These are phyloP conservation scores for Houttuynia cordata DNA, from an alignment of 164 flowering plant species.

Conservation along the genomic window DNA sequence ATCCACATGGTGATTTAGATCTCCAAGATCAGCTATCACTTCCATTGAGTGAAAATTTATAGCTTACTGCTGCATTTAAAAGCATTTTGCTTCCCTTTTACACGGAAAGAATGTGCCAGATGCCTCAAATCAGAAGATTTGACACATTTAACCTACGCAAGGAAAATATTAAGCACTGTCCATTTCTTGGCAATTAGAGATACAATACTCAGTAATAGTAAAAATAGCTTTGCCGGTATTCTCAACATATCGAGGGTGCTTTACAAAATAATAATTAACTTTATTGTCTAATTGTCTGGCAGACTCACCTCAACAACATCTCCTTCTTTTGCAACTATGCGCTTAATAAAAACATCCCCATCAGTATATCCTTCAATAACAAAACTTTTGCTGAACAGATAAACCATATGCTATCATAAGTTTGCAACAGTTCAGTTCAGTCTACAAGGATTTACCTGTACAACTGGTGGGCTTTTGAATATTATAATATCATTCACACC, in stretches of 20 bases:
- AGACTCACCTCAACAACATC: conserved; percentile 78
- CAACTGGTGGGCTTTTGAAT: conserved; percentile 88
- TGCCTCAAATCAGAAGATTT: not conserved
- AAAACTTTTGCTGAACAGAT: not conserved
- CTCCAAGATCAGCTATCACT: too few relatives aligned
- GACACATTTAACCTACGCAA: not conserved
- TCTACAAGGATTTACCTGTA: conserved; percentile 19
- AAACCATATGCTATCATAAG: not conserved
- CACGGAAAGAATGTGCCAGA: not conserved
- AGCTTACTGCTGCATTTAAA: too few relatives aligned
- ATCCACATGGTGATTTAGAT: too few relatives aligned
- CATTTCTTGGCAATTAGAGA: not conserved
- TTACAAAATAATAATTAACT: too few relatives aligned
- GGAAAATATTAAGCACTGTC: too few relatives aligned
- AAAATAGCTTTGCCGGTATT: not conserved
- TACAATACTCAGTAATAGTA: too few relatives aligned
- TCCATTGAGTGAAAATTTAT: too few relatives aligned
- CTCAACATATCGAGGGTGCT: not conserved
- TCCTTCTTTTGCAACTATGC: conserved; percentile 91
- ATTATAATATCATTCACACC: conserved; percentile 90
- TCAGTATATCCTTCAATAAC: conserved; percentile 70
- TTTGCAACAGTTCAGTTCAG: too few relatives aligned
- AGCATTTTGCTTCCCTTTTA: not conserved
- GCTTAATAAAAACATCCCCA: conserved; percentile 88
- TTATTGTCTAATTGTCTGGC: not conserved